phyloP scores from a whole-genome alignment of 805 yeast species.

The Kluyveromyces nonfermentans region DNA sequence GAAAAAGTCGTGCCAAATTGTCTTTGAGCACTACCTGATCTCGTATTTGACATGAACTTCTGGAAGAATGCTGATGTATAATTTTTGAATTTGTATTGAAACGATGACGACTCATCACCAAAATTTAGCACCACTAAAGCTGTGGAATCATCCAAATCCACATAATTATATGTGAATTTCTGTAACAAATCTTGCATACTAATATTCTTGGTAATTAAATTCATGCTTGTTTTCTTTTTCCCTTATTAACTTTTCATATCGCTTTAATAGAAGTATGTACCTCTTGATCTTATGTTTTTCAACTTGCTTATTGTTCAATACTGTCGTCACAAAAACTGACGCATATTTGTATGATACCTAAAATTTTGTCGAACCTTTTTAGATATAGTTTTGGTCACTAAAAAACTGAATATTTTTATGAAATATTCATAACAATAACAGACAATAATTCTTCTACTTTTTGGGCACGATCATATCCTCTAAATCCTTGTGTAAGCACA shows the following conservation, averaged over 20 bases:
- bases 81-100: slow-evolving; percentile 8
- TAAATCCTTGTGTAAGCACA: no score
- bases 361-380: not conserved
- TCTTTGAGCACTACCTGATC: slow-evolving; percentile 49
- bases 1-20: slow-evolving; percentile 50
- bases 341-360: not conserved
- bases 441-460: no score
- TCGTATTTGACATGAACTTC: slow-evolving; percentile 40
- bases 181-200: not conserved
- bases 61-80: slow-evolving; percentile 11
- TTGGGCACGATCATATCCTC: no score
- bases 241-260: no score
- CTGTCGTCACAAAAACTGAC: not conserved
- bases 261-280: no score
- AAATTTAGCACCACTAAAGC: slow-evolving; percentile 11
- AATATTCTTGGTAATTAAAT: not conserved
- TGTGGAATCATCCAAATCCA: slow-evolving; percentile 12
- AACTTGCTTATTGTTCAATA: not conserved
- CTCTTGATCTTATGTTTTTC: not conserved
- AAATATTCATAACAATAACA: no score
- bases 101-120: slow-evolving; percentile 2
- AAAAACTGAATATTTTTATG: no score
- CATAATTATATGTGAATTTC: slow-evolving; percentile 10
- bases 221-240: not conserved
- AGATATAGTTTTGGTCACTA: no score